Percentiles rank a stretch among this genome's conserved stretches.
phyloP scores from a whole-genome alignment of 176 grass and related monocot species.

The Juncus inflexus region DNA sequence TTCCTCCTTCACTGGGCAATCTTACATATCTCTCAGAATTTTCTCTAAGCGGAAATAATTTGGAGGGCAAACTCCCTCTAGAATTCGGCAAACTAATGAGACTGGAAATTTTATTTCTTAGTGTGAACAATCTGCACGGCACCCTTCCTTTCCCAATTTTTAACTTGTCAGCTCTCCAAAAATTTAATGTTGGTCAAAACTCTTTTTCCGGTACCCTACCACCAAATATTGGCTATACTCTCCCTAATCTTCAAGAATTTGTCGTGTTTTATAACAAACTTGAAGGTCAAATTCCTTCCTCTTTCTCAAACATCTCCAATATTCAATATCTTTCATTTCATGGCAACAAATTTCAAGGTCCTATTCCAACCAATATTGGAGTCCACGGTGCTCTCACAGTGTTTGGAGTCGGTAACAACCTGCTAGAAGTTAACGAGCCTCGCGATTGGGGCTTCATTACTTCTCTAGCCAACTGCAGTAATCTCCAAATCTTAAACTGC shows the following conservation, averaged over 20 bases:
- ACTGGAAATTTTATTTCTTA: too few relatives aligned
- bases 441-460: slow-evolving; percentile 38
- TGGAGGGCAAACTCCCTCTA: slow-evolving; percentile 9
- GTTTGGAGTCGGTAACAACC: slow-evolving; percentile 17
- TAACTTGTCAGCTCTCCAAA: slow-evolving; percentile 14
- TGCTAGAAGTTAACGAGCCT: slow-evolving; percentile 24
- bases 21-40: background rate
- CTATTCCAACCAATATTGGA: slow-evolving; percentile 24
- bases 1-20: slow-evolving; percentile 12
- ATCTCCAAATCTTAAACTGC: background rate
- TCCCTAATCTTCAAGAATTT: slow-evolving; percentile 23
- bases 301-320: slow-evolving; percentile 14
- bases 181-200: background rate
- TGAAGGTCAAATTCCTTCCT: slow-evolving; percentile 8
- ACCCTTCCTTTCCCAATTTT: slow-evolving; percentile 16
- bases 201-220: slow-evolving; percentile 12
- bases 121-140: slow-evolving; percentile 8
- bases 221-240: slow-evolving; percentile 15
- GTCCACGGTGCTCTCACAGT: background rate
- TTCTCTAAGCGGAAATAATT: slow-evolving; percentile 5
- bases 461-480: slow-evolving; percentile 25
- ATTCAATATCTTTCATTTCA: background rate
- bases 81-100: background rate
- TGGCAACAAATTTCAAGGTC: slow-evolving; percentile 25
- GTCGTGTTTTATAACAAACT: slow-evolving; percentile 11